Percentiles rank a stretch among this genome's conserved stretches.
phyloP scores from a whole-genome alignment of 495 filamentous ascomycete genomes.

The Mytilinidion resinicola region DNA sequence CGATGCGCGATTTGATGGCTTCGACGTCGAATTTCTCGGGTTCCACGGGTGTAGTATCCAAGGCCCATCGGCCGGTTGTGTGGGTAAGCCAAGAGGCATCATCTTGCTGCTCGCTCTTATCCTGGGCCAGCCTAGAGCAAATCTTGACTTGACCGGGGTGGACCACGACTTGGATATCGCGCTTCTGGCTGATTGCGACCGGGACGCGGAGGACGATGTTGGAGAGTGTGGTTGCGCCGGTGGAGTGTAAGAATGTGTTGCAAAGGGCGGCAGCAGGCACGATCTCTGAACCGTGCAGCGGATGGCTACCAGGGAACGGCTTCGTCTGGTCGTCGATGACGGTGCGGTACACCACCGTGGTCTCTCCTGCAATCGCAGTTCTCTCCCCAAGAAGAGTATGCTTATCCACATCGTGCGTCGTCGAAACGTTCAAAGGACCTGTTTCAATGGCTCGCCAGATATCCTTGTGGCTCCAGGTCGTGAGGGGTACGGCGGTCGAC shows the following conservation, averaged over 20 bases:
- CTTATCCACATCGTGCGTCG: conserved; percentile 30
- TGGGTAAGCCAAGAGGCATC: conserved; percentile 38
- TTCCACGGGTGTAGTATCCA: background rate
- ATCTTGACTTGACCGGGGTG: conserved; percentile 27
- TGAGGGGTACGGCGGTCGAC: conserved; percentile 43
- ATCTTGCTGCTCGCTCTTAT: conserved; percentile 9
- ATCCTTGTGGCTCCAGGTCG: conserved; percentile 47
- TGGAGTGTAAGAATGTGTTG: conserved; percentile 38
- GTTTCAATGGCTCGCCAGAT: conserved; percentile 47
- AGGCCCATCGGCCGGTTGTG: conserved; percentile 30
- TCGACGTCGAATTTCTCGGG: conserved; percentile 25
- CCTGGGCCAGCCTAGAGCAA: conserved; percentile 30
- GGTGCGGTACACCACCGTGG: conserved; percentile 29
- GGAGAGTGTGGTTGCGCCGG: conserved; percentile 16
- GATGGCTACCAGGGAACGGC: conserved; percentile 31
- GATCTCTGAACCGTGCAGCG: conserved; percentile 37
- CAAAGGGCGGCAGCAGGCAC: conserved; percentile 39
- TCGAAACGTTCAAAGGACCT: conserved; percentile 2
- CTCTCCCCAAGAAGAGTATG: conserved; percentile 36
- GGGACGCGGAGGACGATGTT: conserved; percentile 33
- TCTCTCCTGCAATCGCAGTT: conserved; percentile 27
- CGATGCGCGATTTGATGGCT: conserved; percentile 18
- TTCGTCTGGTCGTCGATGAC: conserved; percentile 31
- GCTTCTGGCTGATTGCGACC: conserved; percentile 32
- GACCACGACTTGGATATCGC: conserved; percentile 36